phyloP scores from a whole-genome alignment of 805 yeast species.

The Teunomyces panamensis region DNA sequence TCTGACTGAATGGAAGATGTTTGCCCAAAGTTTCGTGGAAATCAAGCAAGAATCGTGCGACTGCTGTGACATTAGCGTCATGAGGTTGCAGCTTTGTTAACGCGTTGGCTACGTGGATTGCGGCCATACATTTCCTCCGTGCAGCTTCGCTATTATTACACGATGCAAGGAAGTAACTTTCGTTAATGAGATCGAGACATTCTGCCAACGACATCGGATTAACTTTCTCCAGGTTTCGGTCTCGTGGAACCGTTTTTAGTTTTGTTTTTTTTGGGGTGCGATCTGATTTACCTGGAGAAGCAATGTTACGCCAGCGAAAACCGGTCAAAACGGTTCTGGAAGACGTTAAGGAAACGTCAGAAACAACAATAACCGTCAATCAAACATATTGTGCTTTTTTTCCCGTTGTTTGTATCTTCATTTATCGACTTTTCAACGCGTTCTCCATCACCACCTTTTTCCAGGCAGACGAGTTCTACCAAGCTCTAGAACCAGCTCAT shows the following conservation, averaged over 20 bases:
- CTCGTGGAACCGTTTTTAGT: neutral
- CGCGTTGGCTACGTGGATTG: neutral
- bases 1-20: slow-evolving; percentile 10
- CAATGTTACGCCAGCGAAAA: slow-evolving; percentile 2
- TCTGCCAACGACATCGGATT: neutral
- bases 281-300: neutral
- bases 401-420: slow-evolving; percentile 18
- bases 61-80: neutral
- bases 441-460: slow-evolving; percentile 69
- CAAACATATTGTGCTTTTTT: slow-evolving; percentile 5
- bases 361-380: neutral
- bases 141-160: neutral
- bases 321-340: neutral
- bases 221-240: neutral
- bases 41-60: neutral
- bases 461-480: slow-evolving; percentile 97
- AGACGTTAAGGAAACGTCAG: no score
- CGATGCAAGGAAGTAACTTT: neutral
- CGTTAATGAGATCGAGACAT: slow-evolving; percentile 3
- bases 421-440: slow-evolving; percentile 60
- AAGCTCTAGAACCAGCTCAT: slow-evolving; percentile 91
- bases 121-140: neutral
- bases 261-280: neutral
- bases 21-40: neutral
- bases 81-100: neutral